These are phyloP conservation scores for Ascochyta clinopodiicola DNA, from an alignment of 2,329 filamentous ascomycete species.

Conservation along the genomic window DNA sequence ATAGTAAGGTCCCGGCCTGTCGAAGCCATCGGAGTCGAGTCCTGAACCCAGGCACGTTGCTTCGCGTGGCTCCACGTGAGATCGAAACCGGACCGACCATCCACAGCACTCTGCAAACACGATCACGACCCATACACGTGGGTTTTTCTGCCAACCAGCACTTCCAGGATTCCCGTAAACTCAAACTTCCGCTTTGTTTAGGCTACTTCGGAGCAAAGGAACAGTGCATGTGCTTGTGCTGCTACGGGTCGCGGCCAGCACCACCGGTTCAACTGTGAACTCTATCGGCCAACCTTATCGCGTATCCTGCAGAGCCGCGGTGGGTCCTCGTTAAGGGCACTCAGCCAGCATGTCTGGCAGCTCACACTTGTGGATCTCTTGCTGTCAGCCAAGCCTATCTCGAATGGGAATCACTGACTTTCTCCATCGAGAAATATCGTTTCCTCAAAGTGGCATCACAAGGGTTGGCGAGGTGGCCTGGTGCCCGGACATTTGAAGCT, in stretches of 20 bases:
- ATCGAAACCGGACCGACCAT: constrained; percentile 4
- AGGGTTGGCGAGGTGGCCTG: background rate
- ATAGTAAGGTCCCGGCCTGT: background rate
- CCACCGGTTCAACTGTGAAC: constrained; percentile 4
- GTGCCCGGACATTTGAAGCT: background rate
- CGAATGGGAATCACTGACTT: background rate
- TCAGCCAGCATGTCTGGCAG: background rate
- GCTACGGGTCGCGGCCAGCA: constrained; percentile 14
- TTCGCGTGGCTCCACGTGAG: background rate
- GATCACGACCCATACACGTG: background rate
- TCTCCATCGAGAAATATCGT: background rate
- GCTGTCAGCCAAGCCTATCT: background rate
- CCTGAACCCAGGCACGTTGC: background rate
- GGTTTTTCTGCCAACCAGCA: constrained; percentile 10
- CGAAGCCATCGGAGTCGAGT: background rate
- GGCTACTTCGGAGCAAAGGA: background rate
- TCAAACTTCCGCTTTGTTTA: background rate
- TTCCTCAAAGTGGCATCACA: background rate
- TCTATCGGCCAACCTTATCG: constrained; percentile 12
- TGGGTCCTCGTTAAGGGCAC: constrained; percentile 1
- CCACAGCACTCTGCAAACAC: background rate
- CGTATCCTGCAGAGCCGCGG: constrained; percentile 1
- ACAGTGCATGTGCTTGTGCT: constrained; percentile 1
- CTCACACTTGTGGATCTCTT: background rate
- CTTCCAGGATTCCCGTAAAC: constrained; percentile 2